A percentile compares a stretch with the other conserved stretches of the same genome.
Evolutionary conservation across 768 basidiomycete species (phyloP).

Genomic region (Amanita rubescens): DNA sequence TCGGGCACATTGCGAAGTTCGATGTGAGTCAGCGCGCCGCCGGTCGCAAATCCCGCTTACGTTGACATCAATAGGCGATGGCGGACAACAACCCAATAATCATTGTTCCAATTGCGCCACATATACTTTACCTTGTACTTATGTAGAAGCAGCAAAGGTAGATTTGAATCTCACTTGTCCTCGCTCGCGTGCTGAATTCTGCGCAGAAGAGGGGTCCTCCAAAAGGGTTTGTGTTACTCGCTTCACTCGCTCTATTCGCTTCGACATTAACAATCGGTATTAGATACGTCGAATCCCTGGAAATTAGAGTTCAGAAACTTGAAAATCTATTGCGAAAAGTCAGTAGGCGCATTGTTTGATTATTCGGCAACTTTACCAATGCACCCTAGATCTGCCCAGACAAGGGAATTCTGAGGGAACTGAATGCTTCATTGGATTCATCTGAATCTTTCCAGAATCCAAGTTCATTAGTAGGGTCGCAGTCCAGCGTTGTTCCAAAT

Average conservation of each 20-base stretch:
- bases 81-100: conserved; percentile 60
- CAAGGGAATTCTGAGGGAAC: conserved; percentile 50
- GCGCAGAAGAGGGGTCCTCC: conserved; percentile 51
- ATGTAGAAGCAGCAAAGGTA: conserved; percentile 65
- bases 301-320: conserved; percentile 53
- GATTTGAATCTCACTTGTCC: conserved; percentile 12
- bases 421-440: conserved; percentile 30
- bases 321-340: conserved; percentile 47
- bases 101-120: conserved; percentile 63
- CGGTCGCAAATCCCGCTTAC: background rate
- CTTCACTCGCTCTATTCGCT: background rate
- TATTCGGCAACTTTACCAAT: background rate
- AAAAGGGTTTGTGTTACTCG: conserved; percentile 39
- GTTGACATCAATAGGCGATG: conserved; percentile 43
- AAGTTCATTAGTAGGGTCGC: conserved; percentile 13
- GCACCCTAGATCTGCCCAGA: conserved; percentile 55
- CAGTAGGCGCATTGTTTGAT: conserved; percentile 7
- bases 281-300: conserved; percentile 56
- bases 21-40: conserved; percentile 41
- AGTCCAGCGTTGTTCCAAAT: background rate
- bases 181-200: background rate
- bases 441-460: conserved; percentile 15
- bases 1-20: conserved; percentile 21
- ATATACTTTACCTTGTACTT: conserved; percentile 59
- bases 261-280: background rate